Evolutionary conservation across 495 filamentous ascomycete genomes (phyloP).

Genomic region (Xylaria acuta): DNA sequence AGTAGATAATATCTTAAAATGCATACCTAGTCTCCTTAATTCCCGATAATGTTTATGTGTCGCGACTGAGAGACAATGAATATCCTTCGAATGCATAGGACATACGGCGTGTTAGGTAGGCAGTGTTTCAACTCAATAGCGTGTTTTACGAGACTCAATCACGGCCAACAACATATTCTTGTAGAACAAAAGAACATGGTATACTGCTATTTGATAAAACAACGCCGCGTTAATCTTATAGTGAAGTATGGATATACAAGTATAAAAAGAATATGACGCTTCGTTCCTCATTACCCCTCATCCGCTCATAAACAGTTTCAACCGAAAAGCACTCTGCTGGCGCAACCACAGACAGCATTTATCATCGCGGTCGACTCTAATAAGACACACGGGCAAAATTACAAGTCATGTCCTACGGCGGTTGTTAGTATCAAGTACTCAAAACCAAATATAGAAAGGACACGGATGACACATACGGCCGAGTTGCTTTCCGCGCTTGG

Average conservation of each 20-base stretch:
- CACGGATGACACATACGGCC: conserved; percentile 57
- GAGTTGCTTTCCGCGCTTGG: conserved; percentile 69
- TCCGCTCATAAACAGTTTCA: background rate
- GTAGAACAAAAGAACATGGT: background rate
- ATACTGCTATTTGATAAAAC: background rate
- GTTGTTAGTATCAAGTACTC: conserved; percentile 16
- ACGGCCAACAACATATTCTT: background rate
- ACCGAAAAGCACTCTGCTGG: background rate
- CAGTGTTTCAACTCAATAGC: background rate
- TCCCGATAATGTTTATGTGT: background rate
- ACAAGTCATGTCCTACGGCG: conserved; percentile 20
- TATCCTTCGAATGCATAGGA: background rate
- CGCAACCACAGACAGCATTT: background rate
- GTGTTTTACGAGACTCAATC: background rate
- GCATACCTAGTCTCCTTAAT: background rate
- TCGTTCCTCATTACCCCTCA: conserved; percentile 1
- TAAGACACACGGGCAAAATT: background rate
- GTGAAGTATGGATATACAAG: background rate
- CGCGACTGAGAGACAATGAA: no score
- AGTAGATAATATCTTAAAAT: background rate
- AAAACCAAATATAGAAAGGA: conserved; percentile 8
- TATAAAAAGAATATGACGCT: conserved; percentile 2
- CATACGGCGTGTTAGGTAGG: background rate
- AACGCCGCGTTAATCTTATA: background rate
- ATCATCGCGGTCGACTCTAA: background rate